Evolutionary conservation across 2,329 filamentous ascomycete species (phyloP).

Genomic region (Aspergillus tanneri): DNA sequence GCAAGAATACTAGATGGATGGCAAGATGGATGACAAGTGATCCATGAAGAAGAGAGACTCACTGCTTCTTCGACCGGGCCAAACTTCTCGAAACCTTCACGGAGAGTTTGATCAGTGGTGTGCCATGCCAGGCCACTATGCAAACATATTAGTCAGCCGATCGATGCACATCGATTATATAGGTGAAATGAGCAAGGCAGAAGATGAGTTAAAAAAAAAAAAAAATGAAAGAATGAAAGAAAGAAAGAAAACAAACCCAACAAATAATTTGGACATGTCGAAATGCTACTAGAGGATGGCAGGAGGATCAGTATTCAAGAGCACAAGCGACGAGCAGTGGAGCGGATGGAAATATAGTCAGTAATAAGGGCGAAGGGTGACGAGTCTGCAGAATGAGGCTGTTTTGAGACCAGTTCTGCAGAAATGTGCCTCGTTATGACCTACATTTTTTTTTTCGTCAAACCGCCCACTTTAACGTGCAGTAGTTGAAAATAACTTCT

Average conservation of each 20-base stretch:
- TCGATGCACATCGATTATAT: not conserved
- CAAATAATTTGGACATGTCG: constrained; percentile 89
- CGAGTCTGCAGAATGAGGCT: not conserved
- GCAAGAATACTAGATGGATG: constrained; percentile 2
- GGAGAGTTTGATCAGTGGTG: constrained; percentile 84
- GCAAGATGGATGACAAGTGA: not conserved
- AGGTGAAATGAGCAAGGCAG: not conserved
- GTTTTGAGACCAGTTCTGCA: not conserved
- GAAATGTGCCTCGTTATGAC: not conserved
- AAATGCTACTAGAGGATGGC: constrained; percentile 6
- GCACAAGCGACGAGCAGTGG: not conserved
- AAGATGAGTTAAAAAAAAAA: constrained; percentile 1
- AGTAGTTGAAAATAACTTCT: not conserved
- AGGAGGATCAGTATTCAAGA: constrained; percentile 7
- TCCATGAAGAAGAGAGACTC: constrained; percentile 51
- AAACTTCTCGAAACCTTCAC: constrained; percentile 89
- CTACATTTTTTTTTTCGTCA: not conserved
- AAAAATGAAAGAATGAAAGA: not conserved
- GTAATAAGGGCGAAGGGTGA: constrained; percentile 1
- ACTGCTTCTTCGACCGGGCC: constrained; percentile 93
- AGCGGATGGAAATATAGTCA: not conserved
- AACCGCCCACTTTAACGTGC: not conserved
- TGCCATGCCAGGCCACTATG: constrained; percentile 94
- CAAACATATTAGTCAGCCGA: not conserved
- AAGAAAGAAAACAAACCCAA: constrained; percentile 65